Base-by-base conservation (phyloP, 2,329 filamentous ascomycete genomes). In the Pezicula radicicola region DNA sequence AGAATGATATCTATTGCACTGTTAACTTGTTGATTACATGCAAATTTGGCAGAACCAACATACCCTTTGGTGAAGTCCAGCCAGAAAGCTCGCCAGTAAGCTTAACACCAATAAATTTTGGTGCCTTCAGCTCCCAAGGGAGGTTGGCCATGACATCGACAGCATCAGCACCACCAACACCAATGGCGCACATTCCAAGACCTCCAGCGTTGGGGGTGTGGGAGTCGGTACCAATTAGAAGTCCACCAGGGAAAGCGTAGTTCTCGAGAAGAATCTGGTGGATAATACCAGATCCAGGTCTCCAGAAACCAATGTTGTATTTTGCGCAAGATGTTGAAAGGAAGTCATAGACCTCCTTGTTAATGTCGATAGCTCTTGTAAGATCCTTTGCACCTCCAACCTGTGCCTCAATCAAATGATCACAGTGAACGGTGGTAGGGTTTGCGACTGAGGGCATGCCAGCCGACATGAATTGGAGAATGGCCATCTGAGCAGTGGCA, bases 291-390 rank as follows among this genome's bases (percentile, higher is more conserved):
- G 93, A 97, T 65, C 94, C 94, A 60, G 94, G 94, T 74, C 84
- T 91, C 94, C 94, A 99, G 87, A 97, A 97, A 80, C 94, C 94
- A 73, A 97, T 97, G 83, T 97, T 93, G 83, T 97, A 99, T 81
- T 97, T 99, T 69, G 92, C 92, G 73, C 93, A 97, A 61, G 93
- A 89, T 58, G 87, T 86, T 56, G 91, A 84, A 70, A 99, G 78
- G 83, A 99, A 99, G 76, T 97, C 89, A 78, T 97, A 99, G 64
- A 99, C 94, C 76, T 97, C 93, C 83, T 95, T 96, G 87, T 97
- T 97, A 78, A 96, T 96, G 64, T 85, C 83, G 68, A 93, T 80
- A 66, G 94, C 94, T 68, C 93, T 85, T 56, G 84, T 88, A 73
- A 97, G 79, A 88, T 99, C 94, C 84, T 97, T 94, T 60, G 80